Conservation (phyloP, 176 grass and related monocot species). For the Secale cereale region DNA sequence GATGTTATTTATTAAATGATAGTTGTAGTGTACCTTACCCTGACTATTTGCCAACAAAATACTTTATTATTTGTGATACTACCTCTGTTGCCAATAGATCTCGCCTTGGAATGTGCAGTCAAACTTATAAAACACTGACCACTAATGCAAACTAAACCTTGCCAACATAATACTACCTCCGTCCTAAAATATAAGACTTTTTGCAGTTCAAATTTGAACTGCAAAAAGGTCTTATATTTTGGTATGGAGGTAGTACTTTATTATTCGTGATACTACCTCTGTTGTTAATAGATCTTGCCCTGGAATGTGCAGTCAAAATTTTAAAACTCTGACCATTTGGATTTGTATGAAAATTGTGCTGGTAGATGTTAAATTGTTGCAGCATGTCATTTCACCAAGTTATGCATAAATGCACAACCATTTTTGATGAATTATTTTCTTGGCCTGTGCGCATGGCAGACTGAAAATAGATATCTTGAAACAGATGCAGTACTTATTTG, state of each 20-base stretch:
- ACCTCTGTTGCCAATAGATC: neutral
- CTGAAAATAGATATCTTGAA: neutral
- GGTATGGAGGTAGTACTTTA: too few relatives aligned
- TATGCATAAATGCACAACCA: neutral
- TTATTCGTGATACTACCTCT: neutral
- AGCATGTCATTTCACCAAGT: neutral
- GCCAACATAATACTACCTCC: too few relatives aligned
- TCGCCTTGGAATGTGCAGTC: neutral
- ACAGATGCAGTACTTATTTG: neutral
- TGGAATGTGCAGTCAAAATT: neutral
- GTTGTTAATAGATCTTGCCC: neutral
- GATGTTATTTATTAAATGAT: slow-evolving; percentile 6
- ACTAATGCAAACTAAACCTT: neutral
- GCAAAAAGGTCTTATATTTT: too few relatives aligned
- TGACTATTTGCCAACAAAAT: slow-evolving; percentile 7
- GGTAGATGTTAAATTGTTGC: neutral
- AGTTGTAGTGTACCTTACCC: neutral
- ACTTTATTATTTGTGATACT: slow-evolving; percentile 1
- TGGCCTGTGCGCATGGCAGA: neutral
- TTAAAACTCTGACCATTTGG: neutral
- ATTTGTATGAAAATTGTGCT: neutral
- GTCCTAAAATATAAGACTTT: too few relatives aligned
- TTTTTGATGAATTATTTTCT: neutral
- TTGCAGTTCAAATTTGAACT: too few relatives aligned
- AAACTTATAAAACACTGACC: neutral